Conservation (phyloP, 2,329 filamentous ascomycete genomes). For the Sarocladiaceae sp. region DNA sequence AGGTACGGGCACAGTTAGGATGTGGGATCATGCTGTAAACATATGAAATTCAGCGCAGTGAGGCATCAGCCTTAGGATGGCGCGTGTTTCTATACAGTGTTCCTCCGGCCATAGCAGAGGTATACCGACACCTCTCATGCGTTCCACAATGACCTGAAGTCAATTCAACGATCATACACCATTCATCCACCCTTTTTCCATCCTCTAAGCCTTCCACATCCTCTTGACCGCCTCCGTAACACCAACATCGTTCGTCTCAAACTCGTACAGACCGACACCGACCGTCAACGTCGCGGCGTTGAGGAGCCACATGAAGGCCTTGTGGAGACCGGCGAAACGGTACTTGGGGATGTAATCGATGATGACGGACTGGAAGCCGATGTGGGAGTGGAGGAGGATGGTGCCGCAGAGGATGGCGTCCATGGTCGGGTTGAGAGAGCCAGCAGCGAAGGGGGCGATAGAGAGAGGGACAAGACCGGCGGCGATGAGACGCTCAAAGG, state of each 20-base stretch:
- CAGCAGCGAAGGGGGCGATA: slow-evolving; percentile 85
- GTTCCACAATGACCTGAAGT: neutral
- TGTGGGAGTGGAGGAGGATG: slow-evolving; percentile 87
- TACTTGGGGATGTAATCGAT: slow-evolving; percentile 82
- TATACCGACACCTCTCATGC: slow-evolving; percentile 4
- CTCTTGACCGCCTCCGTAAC: slow-evolving; percentile 83
- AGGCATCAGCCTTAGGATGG: slow-evolving; percentile 3
- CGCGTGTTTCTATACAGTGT: slow-evolving; percentile 13
- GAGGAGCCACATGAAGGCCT: slow-evolving; percentile 68
- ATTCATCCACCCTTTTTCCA: neutral
- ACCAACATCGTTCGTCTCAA: slow-evolving; percentile 97
- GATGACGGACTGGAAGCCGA: slow-evolving; percentile 86
- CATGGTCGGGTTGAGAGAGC: slow-evolving; percentile 80
- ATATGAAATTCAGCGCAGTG: slow-evolving; percentile 4
- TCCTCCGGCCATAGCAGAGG: slow-evolving; percentile 9
- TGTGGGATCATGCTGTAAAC: neutral
- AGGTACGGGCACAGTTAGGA: too few relatives aligned
- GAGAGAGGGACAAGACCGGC: slow-evolving; percentile 79
- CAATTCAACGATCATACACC: slow-evolving; percentile 1
- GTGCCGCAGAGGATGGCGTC: slow-evolving; percentile 81
- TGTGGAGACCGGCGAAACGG: slow-evolving; percentile 61
- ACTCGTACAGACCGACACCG: slow-evolving; percentile 89
- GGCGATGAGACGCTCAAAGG: slow-evolving; percentile 82
- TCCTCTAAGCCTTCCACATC: slow-evolving; percentile 73
- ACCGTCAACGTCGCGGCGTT: slow-evolving; percentile 73